Evolutionary conservation across 2,329 filamentous ascomycete genomes (phyloP), one percentile per base, ranked within the genome.

Genomic region (Pseudogymnoascus pannorum): DNA sequence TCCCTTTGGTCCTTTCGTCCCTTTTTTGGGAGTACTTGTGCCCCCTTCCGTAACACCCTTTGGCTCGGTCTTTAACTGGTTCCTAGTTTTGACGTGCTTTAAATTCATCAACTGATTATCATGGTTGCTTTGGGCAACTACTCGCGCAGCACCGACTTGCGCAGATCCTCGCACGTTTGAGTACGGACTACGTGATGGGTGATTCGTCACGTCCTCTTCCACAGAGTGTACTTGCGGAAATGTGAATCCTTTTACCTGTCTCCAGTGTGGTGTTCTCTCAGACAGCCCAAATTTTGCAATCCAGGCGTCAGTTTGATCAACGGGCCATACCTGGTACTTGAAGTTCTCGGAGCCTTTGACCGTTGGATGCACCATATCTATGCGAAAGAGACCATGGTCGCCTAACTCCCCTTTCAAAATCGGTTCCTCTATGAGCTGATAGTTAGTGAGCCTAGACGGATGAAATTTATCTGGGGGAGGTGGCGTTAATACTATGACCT

Each of bases 401-500:
- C 26, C 26, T 29, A 29, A 29, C 7, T 29, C 26, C 22, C 57
- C 44, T 14, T 68, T 68, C 58, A 72, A 61, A 60, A 72, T 66
- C 38, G 67, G 69, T 59, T 69, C 67, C 61, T 72, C 69, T 18
- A 70, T 64, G 11, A 62, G 54, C 58, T 69, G 68, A 62, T 68
- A 71, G 58, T 65, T 70, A 31, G 68, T 66, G 33, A 51, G 26
- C 11, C 66, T 63, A 54, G 61, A 67, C n/a, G 65, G 66, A 36
- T 70, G 64, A 62, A 68, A 71, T 61, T 61, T 67, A n/a, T 66
- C 35, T 38, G 69, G 68, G 40, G 68, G 69, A n/a, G 67, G 68
- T 24, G 65, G 67, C 26, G 67, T 64, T 48, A 71, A 60, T 20
- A 71, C 66, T 18, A 63, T 68, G 29, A 69, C 68, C 31, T 59